phyloP scores from a whole-genome alignment of 306 rosid genomes.

The Glycine latifolia region DNA sequence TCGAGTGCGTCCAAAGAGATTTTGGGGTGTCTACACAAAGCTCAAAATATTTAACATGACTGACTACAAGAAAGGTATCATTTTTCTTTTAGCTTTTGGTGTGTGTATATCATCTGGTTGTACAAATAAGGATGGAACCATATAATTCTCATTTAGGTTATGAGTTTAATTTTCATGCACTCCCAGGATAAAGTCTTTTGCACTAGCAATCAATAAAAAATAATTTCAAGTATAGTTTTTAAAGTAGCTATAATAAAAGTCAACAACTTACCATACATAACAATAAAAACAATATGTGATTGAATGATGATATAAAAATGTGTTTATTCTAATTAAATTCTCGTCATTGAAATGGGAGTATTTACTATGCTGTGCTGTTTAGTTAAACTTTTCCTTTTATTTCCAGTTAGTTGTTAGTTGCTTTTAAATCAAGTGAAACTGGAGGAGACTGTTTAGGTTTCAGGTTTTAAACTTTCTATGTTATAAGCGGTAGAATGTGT shows the following conservation, averaged over 20 bases:
- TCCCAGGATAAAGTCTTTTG: neutral
- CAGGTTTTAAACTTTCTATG: slow-evolving; percentile 1
- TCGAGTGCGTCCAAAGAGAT: slow-evolving; percentile 88
- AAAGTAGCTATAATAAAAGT: neutral
- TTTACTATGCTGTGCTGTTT: neutral
- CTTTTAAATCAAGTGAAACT: slow-evolving; percentile 16
- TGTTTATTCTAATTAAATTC: too few relatives aligned
- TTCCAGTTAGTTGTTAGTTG: neutral
- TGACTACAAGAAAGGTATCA: slow-evolving; percentile 82
- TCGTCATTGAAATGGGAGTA: too few relatives aligned
- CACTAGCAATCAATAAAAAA: neutral
- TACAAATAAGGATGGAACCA: slow-evolving; percentile 14
- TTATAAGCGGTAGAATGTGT: neutral
- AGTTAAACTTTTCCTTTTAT: slow-evolving; percentile 7
- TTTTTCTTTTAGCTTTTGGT: neutral
- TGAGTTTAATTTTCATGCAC: neutral
- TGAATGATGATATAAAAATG: neutral
- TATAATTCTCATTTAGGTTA: slow-evolving; percentile 15
- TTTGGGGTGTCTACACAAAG: slow-evolving; percentile 99
- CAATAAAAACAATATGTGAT: neutral
- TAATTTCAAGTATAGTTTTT: neutral
- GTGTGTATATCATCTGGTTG: slow-evolving; percentile 15
- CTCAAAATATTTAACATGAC: slow-evolving; percentile 96
- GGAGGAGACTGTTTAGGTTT: neutral
- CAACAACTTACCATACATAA: neutral